Conservation (phyloP, 139 green algal genomes). For the Micractinium sp. region DNA sequence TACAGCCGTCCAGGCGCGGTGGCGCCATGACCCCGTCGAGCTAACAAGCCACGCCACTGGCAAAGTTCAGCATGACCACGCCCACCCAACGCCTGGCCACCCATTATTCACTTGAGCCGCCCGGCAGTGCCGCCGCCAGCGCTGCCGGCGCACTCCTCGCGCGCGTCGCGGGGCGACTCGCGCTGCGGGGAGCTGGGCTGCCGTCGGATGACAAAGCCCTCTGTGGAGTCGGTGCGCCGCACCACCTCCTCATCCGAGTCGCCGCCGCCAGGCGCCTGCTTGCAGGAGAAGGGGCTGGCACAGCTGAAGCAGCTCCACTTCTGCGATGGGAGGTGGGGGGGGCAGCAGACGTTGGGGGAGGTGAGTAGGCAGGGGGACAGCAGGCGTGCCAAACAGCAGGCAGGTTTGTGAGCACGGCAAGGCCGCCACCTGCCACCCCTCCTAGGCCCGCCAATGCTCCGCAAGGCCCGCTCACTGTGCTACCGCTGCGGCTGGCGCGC, state of each 20-base stretch:
- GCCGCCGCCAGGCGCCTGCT: background rate
- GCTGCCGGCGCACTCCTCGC: background rate
- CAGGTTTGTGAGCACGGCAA: background rate
- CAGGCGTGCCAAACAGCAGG: background rate
- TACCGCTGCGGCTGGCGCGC: background rate
- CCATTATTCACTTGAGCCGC: background rate
- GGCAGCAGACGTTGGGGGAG: background rate
- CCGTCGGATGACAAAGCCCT: slow-evolving; percentile 28
- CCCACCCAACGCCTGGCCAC: background rate
- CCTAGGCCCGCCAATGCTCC: background rate
- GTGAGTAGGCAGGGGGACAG: background rate
- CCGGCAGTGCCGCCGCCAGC: background rate
- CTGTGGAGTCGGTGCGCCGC: slow-evolving; percentile 8
- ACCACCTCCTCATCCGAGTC: slow-evolving; percentile 19
- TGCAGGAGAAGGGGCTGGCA: slow-evolving; percentile 30
- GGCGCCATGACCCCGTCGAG: no score
- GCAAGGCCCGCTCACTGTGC: background rate
- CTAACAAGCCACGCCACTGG: background rate
- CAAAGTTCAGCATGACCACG: background rate
- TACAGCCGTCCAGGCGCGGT: no score
- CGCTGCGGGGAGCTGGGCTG: background rate
- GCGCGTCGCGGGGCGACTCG: background rate
- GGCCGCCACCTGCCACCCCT: background rate
- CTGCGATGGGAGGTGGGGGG: background rate
- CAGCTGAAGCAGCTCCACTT: slow-evolving; percentile 34